Percentiles rank a stretch among this genome's conserved stretches.
Evolutionary conservation across 768 basidiomycete species (phyloP).

Genomic region (Kwoniella newhampshirensis): DNA sequence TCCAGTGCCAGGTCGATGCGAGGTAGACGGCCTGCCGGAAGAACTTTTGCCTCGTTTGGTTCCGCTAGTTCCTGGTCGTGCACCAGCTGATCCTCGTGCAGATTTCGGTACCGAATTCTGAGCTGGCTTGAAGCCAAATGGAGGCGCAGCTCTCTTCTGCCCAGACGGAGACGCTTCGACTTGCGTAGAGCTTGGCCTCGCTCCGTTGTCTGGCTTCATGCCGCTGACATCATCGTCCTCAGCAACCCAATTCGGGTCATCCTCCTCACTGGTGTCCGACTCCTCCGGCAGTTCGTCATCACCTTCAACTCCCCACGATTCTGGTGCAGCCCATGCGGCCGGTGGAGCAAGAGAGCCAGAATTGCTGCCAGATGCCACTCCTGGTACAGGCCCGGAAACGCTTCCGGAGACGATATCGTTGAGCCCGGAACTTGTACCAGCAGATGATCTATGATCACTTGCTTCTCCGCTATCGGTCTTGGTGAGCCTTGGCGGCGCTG

Average conservation of each 20-base stretch:
- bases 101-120: slow-evolving; percentile 16
- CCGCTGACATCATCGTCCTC: slow-evolving; percentile 1
- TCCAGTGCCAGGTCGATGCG: slow-evolving; percentile 27
- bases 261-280: slow-evolving; percentile 15
- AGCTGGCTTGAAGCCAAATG: slow-evolving; percentile 45
- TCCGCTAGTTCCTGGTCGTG: slow-evolving; percentile 16
- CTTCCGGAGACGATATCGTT: no score
- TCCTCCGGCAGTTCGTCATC: slow-evolving; percentile 45
- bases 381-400: background rate
- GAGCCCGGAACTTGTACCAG: no score
- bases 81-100: slow-evolving; percentile 16
- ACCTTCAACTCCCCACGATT: slow-evolving; percentile 58
- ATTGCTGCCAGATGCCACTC: background rate
- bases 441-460: no score
- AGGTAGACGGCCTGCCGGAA: slow-evolving; percentile 31
- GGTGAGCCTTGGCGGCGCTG: background rate
- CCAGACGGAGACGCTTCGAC: background rate
- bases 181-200: slow-evolving; percentile 1
- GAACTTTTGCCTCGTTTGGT: slow-evolving; percentile 14
- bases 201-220: no score
- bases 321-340: slow-evolving; percentile 58
- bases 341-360: slow-evolving; percentile 22
- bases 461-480: no score
- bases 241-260: slow-evolving; percentile 17
- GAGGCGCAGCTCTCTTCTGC: slow-evolving; percentile 32